phyloP scores from a whole-genome alignment of 108 stramenopile species.

The Pseudonitzschia pungens region DNA sequence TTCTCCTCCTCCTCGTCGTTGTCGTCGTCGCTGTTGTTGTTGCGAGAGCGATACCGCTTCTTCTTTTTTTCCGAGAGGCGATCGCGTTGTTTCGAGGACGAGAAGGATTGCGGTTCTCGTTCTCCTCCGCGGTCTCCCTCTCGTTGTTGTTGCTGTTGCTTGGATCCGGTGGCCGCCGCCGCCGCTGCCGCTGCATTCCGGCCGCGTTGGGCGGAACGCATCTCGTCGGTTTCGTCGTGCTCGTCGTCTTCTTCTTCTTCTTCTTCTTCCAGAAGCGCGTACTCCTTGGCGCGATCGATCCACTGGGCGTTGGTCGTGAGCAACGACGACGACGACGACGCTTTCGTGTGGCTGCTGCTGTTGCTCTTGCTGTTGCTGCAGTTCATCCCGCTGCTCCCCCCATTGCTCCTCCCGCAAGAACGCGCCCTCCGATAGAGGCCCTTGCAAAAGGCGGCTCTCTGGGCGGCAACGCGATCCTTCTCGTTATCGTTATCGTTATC shows the following conservation, averaged over 20 bases:
- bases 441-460: slow-evolving; percentile 24
- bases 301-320: slow-evolving; percentile 45
- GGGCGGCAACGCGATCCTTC: slow-evolving; percentile 23
- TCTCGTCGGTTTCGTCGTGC: slow-evolving; percentile 1
- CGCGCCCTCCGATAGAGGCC: slow-evolving; percentile 12
- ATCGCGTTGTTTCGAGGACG: slow-evolving; percentile 25
- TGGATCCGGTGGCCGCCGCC: too few relatives aligned
- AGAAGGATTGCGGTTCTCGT: too few relatives aligned
- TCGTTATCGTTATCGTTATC: too few relatives aligned
- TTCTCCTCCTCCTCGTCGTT: slow-evolving; percentile 23
- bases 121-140: too few relatives aligned
- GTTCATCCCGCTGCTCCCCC: neutral
- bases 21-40: slow-evolving; percentile 24
- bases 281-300: slow-evolving; percentile 36
- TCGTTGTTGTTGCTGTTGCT: too few relatives aligned
- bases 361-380: slow-evolving; percentile 3
- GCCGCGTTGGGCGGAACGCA: too few relatives aligned
- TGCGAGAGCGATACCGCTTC: slow-evolving; percentile 15
- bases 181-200: neutral
- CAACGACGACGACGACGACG: neutral
- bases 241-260: slow-evolving; percentile 16
- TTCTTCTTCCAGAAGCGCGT: slow-evolving; percentile 33
- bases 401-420: neutral
- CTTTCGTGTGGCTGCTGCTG: neutral
- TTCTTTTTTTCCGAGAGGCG: slow-evolving; percentile 36